Base-by-base conservation (phyloP, 2,329 filamentous ascomycete species). In the Amesomyces nigricolor region DNA sequence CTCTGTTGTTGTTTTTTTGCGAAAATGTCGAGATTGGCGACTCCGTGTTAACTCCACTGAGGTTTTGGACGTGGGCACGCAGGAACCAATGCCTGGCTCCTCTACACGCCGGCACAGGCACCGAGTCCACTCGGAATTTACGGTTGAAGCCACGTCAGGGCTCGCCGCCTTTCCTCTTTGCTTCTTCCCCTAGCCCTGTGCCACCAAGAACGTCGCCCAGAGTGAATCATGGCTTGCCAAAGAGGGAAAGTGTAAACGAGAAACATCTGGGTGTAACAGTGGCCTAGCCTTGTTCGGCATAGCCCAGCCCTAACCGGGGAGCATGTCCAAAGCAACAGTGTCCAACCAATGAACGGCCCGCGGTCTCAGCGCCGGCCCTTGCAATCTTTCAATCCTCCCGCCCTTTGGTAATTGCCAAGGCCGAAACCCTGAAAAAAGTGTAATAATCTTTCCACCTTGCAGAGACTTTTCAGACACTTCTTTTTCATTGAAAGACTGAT, bases 221-320 rank as follows among this genome's bases (percentile, higher is more conserved):
- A 35, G 40, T 48, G 46, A 53, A 51, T 47, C 37, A 53, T 14
- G 32, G 30, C 45, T 53, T 47, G 47, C 51, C 56, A 8, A 54
- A 58, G 37, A 16, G 9, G 58, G 61, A 61, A 62, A 60, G 42
- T 22, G 40, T 60, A 58, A 56, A 58, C 61, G 61, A 62, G 54
- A 29, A 19, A 29, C 11, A 37, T 35, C 32, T 9, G 29, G 50
- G 43, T 14, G 14, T 11, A 13, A 17, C 7, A 35, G 5, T 45
- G 19, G 16, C 13, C 51, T 51, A 49, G 14, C 53, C 37, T 44
- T 4, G 43, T 44, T 2, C 22, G 26, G 53, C 4, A 42, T 53
- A 50, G 30, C 29, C n/a, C 11, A 10, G 16, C 42, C 44, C 19
- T 6, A 11, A 22, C 16, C 16, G n/a, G 29, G 13, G 6, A 10